Base-by-base conservation (phyloP, 345 rosid species). In the Lumnitzera littorea region DNA sequence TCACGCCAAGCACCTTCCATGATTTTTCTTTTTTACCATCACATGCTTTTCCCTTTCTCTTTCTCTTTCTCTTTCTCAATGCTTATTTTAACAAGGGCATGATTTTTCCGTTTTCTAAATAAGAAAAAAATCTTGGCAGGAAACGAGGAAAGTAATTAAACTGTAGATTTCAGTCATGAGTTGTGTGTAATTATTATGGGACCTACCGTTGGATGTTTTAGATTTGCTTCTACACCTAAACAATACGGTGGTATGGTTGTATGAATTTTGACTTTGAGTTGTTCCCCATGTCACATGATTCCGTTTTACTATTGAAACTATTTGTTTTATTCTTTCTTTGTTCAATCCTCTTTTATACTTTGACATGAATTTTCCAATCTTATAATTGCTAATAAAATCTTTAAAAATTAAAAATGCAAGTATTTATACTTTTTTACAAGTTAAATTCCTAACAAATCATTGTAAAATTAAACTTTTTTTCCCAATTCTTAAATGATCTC, bases 1-100 rank as follows among this genome's bases (percentile, higher is more conserved):
- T 71, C 80, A 68, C 80, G 78, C 72, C 78, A 71, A 68, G 67
- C 73, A 62, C 75, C 66, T 50, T 66, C 72, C 63, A 25, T 10
- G 31, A 5, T 47, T 54, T 60, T 24, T 27, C 27, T 17, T 36
- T 49, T 24, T 55, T n/a, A 60, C 36, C 63, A 2, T 62, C 67
- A 68, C 68, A 63, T 65, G 65, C 65, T 47, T 55, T 20, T 55
- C 57, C 53, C 29, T 2, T 47, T 11, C 41, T n/a, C 15, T 25
- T 51, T 25, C 13, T 2, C 29, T 2, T 47, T 11, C 41, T n/a
- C 15, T 25, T 51, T 25, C 13, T 2, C 47, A 25, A 8, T 61
- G 64, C 51, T 55, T n/a, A 47, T 61, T 1, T 48, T 15, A 61
- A 61, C 11, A 13, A 11, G 25, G 13, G 23, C 20, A 20, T 24